Evolutionary conservation across 1,284 basidiomycete genomes (phyloP).

Genomic region (Omphalotus olearius): DNA sequence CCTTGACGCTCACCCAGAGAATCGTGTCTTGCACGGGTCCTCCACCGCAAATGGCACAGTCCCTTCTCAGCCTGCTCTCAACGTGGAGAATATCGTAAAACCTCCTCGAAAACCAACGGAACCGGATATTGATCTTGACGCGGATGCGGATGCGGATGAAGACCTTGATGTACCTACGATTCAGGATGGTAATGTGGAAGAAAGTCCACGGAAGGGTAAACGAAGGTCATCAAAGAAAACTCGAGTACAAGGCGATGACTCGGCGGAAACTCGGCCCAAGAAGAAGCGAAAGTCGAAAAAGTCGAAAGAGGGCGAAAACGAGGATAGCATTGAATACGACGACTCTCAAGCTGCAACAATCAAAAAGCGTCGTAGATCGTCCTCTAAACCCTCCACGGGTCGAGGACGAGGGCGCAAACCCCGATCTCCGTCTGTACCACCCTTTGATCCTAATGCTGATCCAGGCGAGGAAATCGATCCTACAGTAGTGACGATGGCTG

Average conservation of each 20-base stretch:
- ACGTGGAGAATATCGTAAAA: conserved; percentile 3
- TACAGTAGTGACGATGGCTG: conserved; percentile 72
- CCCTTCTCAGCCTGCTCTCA: neutral
- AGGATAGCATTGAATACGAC: conserved; percentile 9
- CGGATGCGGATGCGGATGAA: conserved; percentile 7
- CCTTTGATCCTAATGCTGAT: conserved; percentile 52
- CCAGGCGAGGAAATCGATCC: conserved; percentile 76
- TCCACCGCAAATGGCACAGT: neutral
- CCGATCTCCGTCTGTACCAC: conserved; percentile 31
- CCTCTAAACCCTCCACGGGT: neutral
- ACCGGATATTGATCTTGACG: too few species aligned
- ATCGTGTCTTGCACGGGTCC: neutral
- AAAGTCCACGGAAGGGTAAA: conserved; percentile 15
- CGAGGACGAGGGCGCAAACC: conserved; percentile 1
- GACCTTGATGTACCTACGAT: neutral
- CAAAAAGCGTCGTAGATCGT: conserved; percentile 4
- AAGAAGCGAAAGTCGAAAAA: conserved; percentile 12
- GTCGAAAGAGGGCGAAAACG: conserved; percentile 2
- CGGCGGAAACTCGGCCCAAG: conserved; percentile 11
- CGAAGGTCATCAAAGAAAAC: conserved; percentile 16
- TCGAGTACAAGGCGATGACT: conserved; percentile 18
- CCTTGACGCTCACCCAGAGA: neutral
- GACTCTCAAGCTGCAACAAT: neutral
- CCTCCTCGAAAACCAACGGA: neutral
- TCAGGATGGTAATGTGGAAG: neutral